Conservation (phyloP, 2,329 filamentous ascomycete genomes). For the Ceratocystis diversiconidia region DNA sequence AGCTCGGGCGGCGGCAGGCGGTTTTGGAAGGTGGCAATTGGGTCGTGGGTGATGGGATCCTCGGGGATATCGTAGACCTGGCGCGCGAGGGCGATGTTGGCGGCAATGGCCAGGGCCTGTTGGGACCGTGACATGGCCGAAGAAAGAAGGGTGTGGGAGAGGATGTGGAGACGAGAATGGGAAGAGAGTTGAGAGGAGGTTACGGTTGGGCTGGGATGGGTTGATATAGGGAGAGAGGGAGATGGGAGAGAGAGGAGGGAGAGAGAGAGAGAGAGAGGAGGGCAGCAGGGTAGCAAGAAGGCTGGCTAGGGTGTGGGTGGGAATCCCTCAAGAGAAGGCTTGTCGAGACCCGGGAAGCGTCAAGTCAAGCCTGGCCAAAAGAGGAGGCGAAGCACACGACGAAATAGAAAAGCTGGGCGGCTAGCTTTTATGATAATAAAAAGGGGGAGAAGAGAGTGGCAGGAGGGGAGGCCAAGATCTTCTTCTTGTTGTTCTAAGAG, state of each 20-base stretch:
- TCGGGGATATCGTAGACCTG: conserved; percentile 18
- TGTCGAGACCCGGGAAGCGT: not conserved
- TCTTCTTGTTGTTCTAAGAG: not conserved
- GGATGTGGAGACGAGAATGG: not conserved
- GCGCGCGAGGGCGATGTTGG: conserved; percentile 16
- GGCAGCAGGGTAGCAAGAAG: not conserved
- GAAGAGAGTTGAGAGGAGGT: not conserved
- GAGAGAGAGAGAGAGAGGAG: not conserved
- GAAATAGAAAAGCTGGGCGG: not conserved
- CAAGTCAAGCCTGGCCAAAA: not conserved
- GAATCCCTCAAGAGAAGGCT: not conserved
- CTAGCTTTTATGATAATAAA: not conserved
- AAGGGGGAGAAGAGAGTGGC: not conserved
- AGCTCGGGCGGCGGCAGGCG: not conserved
- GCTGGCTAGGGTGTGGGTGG: not conserved
- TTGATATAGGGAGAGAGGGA: not conserved
- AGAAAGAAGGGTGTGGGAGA: not conserved
- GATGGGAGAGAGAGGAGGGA: not conserved
- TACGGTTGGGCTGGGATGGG: not conserved
- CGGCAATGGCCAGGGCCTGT: conserved; percentile 14
- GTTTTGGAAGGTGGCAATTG: conserved; percentile 6
- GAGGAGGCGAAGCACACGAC: not conserved
- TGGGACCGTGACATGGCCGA: conserved; percentile 2
- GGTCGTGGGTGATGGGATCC: conserved; percentile 14
- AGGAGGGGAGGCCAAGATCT: not conserved